phyloP scores from a whole-genome alignment of 495 filamentous ascomycete genomes.

The Penicillium bovifimosum region DNA sequence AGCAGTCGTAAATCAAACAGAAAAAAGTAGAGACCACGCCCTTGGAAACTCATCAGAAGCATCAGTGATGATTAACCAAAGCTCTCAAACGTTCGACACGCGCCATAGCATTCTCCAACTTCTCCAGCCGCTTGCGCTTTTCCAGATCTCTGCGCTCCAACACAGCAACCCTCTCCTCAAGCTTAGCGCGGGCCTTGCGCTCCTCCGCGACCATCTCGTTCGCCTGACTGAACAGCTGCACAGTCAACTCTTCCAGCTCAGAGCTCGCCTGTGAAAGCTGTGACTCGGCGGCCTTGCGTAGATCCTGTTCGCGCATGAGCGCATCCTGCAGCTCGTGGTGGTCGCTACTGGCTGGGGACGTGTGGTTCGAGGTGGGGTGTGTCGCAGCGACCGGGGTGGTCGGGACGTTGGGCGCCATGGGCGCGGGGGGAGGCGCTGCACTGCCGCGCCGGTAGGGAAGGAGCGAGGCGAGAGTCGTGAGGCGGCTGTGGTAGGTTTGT shows the following conservation, averaged over 20 bases:
- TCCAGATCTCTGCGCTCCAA: conserved; percentile 66
- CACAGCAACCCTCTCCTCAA: conserved; percentile 69
- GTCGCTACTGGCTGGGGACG: conserved; percentile 22
- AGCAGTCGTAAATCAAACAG: conserved; percentile 19
- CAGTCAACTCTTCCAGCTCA: conserved; percentile 87
- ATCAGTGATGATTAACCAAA: conserved; percentile 49
- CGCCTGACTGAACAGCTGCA: conserved; percentile 82
- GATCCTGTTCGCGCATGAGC: conserved; percentile 61
- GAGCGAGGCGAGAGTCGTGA: conserved; percentile 60
- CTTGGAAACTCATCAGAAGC: background rate
- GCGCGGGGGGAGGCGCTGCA: conserved; percentile 16
- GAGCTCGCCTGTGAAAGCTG: conserved; percentile 62
- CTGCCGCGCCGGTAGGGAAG: conserved; percentile 55
- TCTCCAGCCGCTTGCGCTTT: conserved; percentile 64
- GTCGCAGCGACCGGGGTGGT: conserved; percentile 20
- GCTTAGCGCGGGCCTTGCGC: conserved; percentile 67
- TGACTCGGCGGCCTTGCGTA: conserved; percentile 71
- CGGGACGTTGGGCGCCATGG: conserved; percentile 39
- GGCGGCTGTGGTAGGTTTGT: conserved; percentile 32
- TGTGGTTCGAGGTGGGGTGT: conserved; percentile 12
- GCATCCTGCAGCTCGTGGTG: conserved; percentile 61
- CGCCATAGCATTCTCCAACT: conserved; percentile 72
- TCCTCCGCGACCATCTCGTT: conserved; percentile 97
- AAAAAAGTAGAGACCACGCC: background rate
- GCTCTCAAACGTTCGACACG: conserved; percentile 69